Percentiles rank a stretch among this genome's conserved stretches.
phyloP scores from a whole-genome alignment of 202 grass and related monocot genomes.

The Zizania palustris region DNA sequence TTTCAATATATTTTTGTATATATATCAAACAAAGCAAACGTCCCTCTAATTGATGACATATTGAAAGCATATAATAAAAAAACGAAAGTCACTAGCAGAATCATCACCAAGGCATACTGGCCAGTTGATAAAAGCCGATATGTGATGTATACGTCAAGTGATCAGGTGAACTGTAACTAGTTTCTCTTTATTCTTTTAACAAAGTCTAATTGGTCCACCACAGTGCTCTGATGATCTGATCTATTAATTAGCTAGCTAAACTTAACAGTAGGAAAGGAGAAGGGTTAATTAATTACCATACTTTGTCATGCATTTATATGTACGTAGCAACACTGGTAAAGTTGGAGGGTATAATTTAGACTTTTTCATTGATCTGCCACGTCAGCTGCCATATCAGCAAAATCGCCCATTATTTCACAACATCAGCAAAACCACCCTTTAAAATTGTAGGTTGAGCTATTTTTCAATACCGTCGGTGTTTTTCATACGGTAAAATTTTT shows the following conservation, averaged over 20 bases:
- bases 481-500: too few species aligned
- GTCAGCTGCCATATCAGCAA: too few species aligned
- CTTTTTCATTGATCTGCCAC: too few species aligned
- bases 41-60: background rate
- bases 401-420: too few species aligned
- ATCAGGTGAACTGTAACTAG: background rate
- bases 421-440: too few species aligned
- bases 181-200: background rate
- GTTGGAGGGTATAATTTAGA: too few species aligned
- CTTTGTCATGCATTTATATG: background rate
- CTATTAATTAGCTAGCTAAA: background rate
- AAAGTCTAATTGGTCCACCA: background rate
- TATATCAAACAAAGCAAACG: background rate
- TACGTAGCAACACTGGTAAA: background rate
- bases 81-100: constrained; percentile 4
- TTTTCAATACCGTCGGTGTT: too few species aligned
- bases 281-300: background rate
- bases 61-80: too few species aligned
- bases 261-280: background rate
- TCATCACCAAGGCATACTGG: background rate
- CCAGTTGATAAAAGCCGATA: constrained; percentile 8
- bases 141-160: constrained; percentile 3
- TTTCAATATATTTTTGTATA: background rate
- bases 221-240: background rate
- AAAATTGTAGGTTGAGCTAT: too few species aligned